Evolutionary conservation across 2,329 filamentous ascomycete genomes (phyloP).

Genomic region (Elsinoe fawcettii): DNA sequence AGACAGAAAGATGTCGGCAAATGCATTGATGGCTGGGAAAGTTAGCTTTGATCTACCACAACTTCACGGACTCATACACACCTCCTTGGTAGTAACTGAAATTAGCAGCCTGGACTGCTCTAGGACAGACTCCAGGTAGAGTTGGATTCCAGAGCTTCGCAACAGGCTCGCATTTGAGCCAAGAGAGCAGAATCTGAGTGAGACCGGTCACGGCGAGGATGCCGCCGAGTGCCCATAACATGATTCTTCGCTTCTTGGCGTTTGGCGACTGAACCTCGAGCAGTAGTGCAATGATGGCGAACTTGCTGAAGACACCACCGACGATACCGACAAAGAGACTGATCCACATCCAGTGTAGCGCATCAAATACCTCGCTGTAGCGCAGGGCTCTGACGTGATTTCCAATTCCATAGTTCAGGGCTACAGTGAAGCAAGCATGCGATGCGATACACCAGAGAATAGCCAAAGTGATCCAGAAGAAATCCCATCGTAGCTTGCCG

Average conservation of each 20-base stretch:
- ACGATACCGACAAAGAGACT: constrained; percentile 9
- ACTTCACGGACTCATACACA: not conserved
- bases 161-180: constrained; percentile 10
- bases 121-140: not conserved
- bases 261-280: constrained; percentile 8
- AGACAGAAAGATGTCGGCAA: constrained; percentile 5
- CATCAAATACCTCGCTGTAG: not conserved
- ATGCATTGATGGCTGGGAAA: not conserved
- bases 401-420: constrained; percentile 4
- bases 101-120: constrained; percentile 3
- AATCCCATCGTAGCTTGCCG: constrained; percentile 14
- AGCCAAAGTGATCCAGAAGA: constrained; percentile 1
- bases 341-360: constrained; percentile 15
- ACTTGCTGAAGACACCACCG: constrained; percentile 7
- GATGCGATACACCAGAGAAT: constrained; percentile 3
- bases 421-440: constrained; percentile 9
- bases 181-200: constrained; percentile 5
- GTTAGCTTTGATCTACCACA: not conserved
- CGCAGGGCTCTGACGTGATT: constrained; percentile 6
- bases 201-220: constrained; percentile 1
- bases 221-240: not conserved
- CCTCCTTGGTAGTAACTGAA: constrained; percentile 12
- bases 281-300: constrained; percentile 8
- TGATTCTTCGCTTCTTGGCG: not conserved
- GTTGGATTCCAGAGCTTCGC: constrained; percentile 12